Evolutionary conservation across 495 filamentous ascomycete species (phyloP).

Genomic region (Arthonia radiata): DNA sequence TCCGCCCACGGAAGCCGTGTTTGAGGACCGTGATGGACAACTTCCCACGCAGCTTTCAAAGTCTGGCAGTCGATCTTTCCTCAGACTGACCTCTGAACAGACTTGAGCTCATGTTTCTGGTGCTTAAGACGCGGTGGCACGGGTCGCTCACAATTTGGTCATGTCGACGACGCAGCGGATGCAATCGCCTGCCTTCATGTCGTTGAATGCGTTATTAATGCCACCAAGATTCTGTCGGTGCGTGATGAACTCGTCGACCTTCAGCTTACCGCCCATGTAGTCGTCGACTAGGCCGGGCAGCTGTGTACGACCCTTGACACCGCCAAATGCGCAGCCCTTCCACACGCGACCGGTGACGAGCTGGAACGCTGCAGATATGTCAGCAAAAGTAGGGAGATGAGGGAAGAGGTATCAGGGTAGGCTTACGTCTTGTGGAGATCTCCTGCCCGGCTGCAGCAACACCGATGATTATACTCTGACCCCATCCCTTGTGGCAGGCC

Average conservation of each 20-base stretch:
- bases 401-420: constrained; percentile 1
- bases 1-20: no score
- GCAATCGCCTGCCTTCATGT: constrained; percentile 92
- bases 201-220: constrained; percentile 75
- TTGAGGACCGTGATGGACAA: no score
- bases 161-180: constrained; percentile 63
- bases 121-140: no score
- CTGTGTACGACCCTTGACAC: constrained; percentile 90
- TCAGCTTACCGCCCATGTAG: constrained; percentile 70
- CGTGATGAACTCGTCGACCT: constrained; percentile 99
- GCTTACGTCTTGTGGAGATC: constrained; percentile 84
- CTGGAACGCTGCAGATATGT: constrained; percentile 54
- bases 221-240: constrained; percentile 57
- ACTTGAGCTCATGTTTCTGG: no score
- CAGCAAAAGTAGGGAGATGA: constrained; percentile 1
- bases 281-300: constrained; percentile 72
- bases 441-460: constrained; percentile 95
- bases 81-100: no score
- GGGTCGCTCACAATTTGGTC: no score
- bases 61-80: no score
- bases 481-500: constrained; percentile 98
- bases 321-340: constrained; percentile 94
- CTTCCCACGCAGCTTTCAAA: no score
- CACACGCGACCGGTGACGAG: constrained; percentile 92
- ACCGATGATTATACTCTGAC: constrained; percentile 91